Evolutionary conservation across 2,329 filamentous ascomycete species (phyloP), one percentile per base, ranked within the genome.

Genomic region (Sporothrix schenckii): DNA sequence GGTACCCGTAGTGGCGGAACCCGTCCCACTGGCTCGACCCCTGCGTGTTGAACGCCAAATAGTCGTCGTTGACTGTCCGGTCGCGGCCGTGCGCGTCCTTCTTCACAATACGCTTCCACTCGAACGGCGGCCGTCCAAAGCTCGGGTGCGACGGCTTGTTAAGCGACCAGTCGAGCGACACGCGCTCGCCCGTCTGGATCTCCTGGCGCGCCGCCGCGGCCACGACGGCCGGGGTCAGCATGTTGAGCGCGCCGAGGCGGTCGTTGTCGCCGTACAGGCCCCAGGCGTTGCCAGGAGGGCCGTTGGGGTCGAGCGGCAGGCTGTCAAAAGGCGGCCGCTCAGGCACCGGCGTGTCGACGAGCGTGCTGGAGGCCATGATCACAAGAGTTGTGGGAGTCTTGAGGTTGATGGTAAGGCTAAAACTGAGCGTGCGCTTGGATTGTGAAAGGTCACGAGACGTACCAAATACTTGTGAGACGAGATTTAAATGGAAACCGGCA

Each of bases 131-230:
- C 76, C 60, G 83, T 78, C 63, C 68, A 47, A 44, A 82, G 77
- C 76, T 87, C 83, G 13, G 85, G n/a, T 69, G 63, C 50, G 30
- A 27, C 65, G 70, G 71, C 66, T 71, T 83, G 77, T 87, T 81
- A 5, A 90, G 80, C 0, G 86, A 82, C 82, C 87, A 87, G 78
- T 90, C 87, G 24, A 89, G 82, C 1, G 85, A 87, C 67, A 90
- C 80, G 41, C 84, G 85, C 69, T 70, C 80, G 52, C 88, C 88
- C 7, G 84, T 86, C 72, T 81, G 79, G 72, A 90, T 88, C 76
- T 86, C 83, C 41, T 80, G 80, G 71, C 78, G 79, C 30, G 86
- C 72, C 10, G 71, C 69, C 0, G 71, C 69, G 3, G 70, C 72
- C 9, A 73, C 73, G 0, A 73, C 58, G 9, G 69, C 73, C 6